A percentile compares a stretch with the other conserved stretches of the same genome.
Evolutionary conservation across 208 protist genomes (phyloP).

Genomic region (Trypanosoma melophagium): DNA sequence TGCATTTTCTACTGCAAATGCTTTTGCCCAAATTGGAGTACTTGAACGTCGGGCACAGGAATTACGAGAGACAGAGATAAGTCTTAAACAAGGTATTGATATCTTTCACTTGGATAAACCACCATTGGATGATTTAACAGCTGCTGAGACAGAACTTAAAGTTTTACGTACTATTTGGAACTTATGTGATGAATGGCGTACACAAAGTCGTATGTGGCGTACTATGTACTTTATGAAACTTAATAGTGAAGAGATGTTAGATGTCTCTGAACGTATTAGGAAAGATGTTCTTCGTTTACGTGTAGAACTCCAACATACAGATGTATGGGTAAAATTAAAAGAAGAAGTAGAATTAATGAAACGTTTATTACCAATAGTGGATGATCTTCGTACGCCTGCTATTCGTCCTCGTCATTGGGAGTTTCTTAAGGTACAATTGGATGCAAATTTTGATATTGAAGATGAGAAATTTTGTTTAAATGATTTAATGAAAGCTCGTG

Average conservation of each 20-base stretch:
- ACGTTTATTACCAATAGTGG: constrained; percentile 94
- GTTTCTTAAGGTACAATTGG: constrained; percentile 91
- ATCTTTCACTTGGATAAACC: constrained; percentile 95
- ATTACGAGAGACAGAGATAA: constrained; percentile 63
- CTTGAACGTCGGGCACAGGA: constrained; percentile 71
- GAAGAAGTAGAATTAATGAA: constrained; percentile 96
- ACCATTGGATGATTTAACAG: constrained; percentile 87
- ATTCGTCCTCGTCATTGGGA: constrained; percentile 94
- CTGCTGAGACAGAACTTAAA: constrained; percentile 81
- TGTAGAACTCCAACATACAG: constrained; percentile 90
- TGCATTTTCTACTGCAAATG: constrained; percentile 62
- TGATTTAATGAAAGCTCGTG: constrained; percentile 90
- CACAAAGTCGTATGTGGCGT: constrained; percentile 86
- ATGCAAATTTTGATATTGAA: constrained; percentile 90
- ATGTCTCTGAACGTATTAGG: constrained; percentile 79
- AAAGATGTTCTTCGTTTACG: constrained; percentile 84
- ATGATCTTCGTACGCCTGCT: constrained; percentile 94
- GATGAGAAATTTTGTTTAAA: constrained; percentile 93
- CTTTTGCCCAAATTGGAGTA: constrained; percentile 79
- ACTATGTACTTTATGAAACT: constrained; percentile 88
- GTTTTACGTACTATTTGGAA: constrained; percentile 92
- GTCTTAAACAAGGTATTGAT: constrained; percentile 93
- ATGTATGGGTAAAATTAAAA: constrained; percentile 92
- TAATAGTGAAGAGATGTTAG: constrained; percentile 92
- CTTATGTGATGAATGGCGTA: constrained; percentile 92